Evolutionary conservation across 2,329 filamentous ascomycete species (phyloP).

Genomic region (Hymenotorrendiella dingleyae): DNA sequence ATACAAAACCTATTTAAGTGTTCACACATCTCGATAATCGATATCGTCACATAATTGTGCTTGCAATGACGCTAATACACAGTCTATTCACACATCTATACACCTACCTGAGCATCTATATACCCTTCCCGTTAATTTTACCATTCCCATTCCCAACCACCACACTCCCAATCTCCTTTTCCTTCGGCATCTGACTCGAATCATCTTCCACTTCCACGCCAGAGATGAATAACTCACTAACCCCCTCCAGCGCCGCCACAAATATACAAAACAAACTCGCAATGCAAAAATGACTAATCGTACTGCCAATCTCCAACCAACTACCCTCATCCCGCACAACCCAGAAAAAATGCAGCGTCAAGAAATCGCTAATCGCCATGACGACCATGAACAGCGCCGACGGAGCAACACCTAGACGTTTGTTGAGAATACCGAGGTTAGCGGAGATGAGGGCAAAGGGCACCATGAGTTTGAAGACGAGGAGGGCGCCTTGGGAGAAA

Average conservation of each 20-base stretch:
- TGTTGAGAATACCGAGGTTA: conserved; percentile 89
- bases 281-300: conserved; percentile 92
- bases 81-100: neutral
- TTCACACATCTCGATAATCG: too few species aligned
- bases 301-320: conserved; percentile 96
- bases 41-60: too few species aligned
- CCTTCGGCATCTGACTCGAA: conserved; percentile 20
- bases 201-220: conserved; percentile 62
- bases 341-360: conserved; percentile 97
- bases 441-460: conserved; percentile 90
- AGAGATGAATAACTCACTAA: conserved; percentile 76
- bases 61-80: too few species aligned
- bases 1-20: too few species aligned
- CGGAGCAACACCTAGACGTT: conserved; percentile 73
- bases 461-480: conserved; percentile 85
- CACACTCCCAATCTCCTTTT: conserved; percentile 24
- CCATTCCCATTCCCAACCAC: conserved; percentile 5
- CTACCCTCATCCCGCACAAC: conserved; percentile 94
- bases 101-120: neutral
- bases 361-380: conserved; percentile 82
- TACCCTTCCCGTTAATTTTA: neutral
- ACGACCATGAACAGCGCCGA: conserved; percentile 91
- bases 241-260: conserved; percentile 77
- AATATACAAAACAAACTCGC: conserved; percentile 86
- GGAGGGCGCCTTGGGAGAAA: conserved; percentile 80